Conservation (phyloP, 129 eudicot species). For the Flaveria linearis region DNA sequence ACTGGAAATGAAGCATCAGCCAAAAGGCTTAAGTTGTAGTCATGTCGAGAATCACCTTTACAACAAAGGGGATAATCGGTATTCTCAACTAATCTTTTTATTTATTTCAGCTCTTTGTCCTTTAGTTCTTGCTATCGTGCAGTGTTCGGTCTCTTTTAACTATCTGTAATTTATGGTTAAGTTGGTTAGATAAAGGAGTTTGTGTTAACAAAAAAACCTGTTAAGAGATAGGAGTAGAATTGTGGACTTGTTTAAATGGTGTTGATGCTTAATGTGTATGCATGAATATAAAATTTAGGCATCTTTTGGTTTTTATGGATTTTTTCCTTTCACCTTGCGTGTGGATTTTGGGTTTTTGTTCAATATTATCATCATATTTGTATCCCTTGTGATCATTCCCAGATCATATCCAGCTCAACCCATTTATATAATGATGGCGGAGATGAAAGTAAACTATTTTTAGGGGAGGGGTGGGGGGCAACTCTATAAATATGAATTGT, state of each 20-base stretch:
- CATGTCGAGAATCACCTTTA: conserved; percentile 10
- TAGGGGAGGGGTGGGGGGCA: too few relatives aligned
- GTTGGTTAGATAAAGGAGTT: conserved; percentile 30
- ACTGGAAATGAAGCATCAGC: conserved; percentile 42
- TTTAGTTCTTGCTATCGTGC: conserved; percentile 22
- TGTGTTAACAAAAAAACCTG: conserved; percentile 19
- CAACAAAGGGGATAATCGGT: conserved; percentile 9
- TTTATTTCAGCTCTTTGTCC: not conserved
- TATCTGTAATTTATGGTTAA: conserved; percentile 30
- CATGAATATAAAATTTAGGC: conserved; percentile 31
- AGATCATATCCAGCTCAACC: too few relatives aligned
- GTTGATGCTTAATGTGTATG: conserved; percentile 31
- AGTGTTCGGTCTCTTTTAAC: conserved; percentile 21
- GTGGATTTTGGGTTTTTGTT: not conserved
- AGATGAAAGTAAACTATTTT: too few relatives aligned
- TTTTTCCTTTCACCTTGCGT: not conserved
- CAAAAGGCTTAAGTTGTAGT: conserved; percentile 16
- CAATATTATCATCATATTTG: too few relatives aligned
- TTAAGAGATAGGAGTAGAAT: conserved; percentile 28
- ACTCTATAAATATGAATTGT: too few relatives aligned
- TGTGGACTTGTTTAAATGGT: conserved; percentile 16
- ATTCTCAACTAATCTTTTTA: not conserved
- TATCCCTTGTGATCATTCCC: too few relatives aligned
- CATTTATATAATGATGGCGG: not conserved
- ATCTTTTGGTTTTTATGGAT: conserved; percentile 12